Evolutionary conservation across 768 basidiomycete genomes (phyloP), one percentile per base, ranked within the genome.

Genomic region (Auriculariales sp.): DNA sequence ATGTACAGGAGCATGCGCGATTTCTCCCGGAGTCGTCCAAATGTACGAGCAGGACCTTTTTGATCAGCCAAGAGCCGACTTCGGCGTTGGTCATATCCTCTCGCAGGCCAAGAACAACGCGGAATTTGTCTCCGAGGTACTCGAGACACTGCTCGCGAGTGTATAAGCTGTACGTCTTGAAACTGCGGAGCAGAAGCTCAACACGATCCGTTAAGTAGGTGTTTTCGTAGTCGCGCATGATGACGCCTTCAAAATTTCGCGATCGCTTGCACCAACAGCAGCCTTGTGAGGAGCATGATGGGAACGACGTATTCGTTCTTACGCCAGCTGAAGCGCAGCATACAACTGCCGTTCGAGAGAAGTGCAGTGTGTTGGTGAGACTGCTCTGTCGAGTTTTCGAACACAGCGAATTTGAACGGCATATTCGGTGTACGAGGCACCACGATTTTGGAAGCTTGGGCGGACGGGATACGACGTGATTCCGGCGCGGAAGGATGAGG

Each of bases 291-390:
- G 39, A 99, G 77, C 81, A 98, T 92, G 64, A 97, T 86, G 4
- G 95, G 95, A 33, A 99, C 88, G 49, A 94, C 86, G 62, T 93
- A 99, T 75, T 99, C 95, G 62, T 93, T 86, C 65, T 98, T 99
- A 48, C 94, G 71, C 89, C 89, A 95, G 61, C 79, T 87, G 67
- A 99, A 98, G 17, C 95, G 81, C 15, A 98, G 66, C 74, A 92
- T 98, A 17, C 93, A 89, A 56, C 81, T 92, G 39, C 95, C 95
- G 55, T 93, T 94, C 14, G 89, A 82, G 35, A 98, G 80, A 64
- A 99, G 62, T 99, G 95, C n/a, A 99, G 77, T 19, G 84, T 88
- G 66, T 98, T 98, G 36, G 95, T 99, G 46, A 81, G 77, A 52
- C 85, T 83, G 12, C 90, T 87, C 64, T 98, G 66, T 99, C 95